Base-by-base conservation (phyloP, 2,329 filamentous ascomycete species). In the Fusarium heterosporum region DNA sequence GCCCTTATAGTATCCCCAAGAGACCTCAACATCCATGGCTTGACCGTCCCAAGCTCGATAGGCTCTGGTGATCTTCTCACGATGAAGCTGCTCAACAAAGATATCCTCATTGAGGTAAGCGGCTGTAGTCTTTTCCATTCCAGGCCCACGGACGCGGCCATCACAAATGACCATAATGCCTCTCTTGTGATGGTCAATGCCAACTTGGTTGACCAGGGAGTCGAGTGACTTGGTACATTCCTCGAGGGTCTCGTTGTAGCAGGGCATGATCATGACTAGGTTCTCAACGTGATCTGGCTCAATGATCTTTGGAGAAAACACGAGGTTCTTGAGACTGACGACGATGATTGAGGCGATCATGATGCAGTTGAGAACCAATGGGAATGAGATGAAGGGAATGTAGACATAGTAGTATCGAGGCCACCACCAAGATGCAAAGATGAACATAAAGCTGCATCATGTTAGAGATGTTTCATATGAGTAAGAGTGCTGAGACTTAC, bases 161-260 rank as follows among this genome's bases (percentile, higher is more conserved):
- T 72, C 70, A 9, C 69, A 72, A 22, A 72, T 68, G 3, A 72
- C 63, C 52, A 72, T 68, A 47, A 72, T 72, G 32, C 54, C 55
- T 29, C 50, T 61, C 52, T 64, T 69, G 25, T 72, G 68, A 3
- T 65, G 40, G 12, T 71, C 68, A 25, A 72, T 66, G 8, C 56
- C 61, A 22, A 56, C 43, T 46, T 72, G 69, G 32, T 63, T 38
- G 30, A 72, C 68, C 8, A 72, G 42, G 67, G 78, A 19, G 75
- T 81, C 12, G 72, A 79, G 68, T 0, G 70, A 72, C 1, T 51
- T 48, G 64, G 74, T 52, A 73, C 74, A 68, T 58, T 81, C 79
- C n/a, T 80, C 76, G 5, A 73, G 55, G 0, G 75, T 80, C 61
- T 82, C 79, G 49, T 81, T 81, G 65, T 81, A 81, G 69, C 80